Evolutionary conservation across 2,329 filamentous ascomycete genomes (phyloP).

Genomic region (Magnaporthiopsis incrustans): DNA sequence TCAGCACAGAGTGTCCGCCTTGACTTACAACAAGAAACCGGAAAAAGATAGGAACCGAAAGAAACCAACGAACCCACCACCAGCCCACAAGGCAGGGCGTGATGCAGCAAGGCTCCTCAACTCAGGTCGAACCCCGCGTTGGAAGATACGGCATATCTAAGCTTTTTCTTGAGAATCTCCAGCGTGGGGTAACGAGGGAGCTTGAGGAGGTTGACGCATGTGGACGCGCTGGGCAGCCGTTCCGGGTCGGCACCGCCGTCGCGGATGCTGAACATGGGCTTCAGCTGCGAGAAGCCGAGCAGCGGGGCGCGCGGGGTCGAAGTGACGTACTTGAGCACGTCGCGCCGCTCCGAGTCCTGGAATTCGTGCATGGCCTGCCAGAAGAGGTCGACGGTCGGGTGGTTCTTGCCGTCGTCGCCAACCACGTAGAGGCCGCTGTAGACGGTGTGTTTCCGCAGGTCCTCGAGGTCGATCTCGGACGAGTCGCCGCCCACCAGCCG

Average conservation of each 20-base stretch:
- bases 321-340: constrained; percentile 92
- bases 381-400: constrained; percentile 78
- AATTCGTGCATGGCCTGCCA: constrained; percentile 82
- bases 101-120: constrained; percentile 20
- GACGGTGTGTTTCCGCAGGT: constrained; percentile 73
- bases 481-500: constrained; percentile 85
- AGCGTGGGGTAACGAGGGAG: constrained; percentile 71
- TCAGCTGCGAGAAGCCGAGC: constrained; percentile 78
- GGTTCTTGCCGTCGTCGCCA: constrained; percentile 81
- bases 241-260: constrained; percentile 71
- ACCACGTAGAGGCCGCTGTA: constrained; percentile 86
- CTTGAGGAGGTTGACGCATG: constrained; percentile 92
- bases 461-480: constrained; percentile 76
- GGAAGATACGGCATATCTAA: constrained; percentile 82
- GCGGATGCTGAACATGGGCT: constrained; percentile 80
- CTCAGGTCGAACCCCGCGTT: constrained; percentile 88
- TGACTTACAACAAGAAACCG: not conserved
- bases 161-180: constrained; percentile 61
- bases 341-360: constrained; percentile 67
- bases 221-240: constrained; percentile 84
- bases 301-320: constrained; percentile 85
- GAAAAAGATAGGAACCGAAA: not conserved
- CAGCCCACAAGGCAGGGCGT: not conserved
- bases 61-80: not conserved
- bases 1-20: not conserved